Base-by-base conservation (phyloP, 306 rosid species). In the Betula pendula region DNA sequence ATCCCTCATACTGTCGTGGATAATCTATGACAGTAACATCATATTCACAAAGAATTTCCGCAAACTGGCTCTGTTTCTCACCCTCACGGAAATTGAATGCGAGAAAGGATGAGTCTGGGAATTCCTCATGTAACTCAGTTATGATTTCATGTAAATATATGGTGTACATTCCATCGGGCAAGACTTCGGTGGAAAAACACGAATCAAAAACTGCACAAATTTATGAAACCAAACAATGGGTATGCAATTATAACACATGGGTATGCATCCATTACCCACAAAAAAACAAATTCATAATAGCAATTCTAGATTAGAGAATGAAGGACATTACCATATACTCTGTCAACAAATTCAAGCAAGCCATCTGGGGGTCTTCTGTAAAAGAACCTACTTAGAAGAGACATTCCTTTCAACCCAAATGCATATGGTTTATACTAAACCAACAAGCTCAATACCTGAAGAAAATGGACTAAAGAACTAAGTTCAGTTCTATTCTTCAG, bases 341-440 rank as follows among this genome's bases (percentile, higher is more conserved):
- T 81, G 35, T 90, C 97, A 62, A 91, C 75, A 77, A 94, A 92
- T 84, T 94, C 98, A 55, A 94, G 97, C 73, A 94, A 88, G 20
- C 97, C 98, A 85, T 94, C 97, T 13, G 98, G 98, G 55, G 97
- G 98, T 25, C 98, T 87, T 77, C 86, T 90, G 95, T 90, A 90
- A 70, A 92, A 94, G 88, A 94, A 94, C 85, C 98, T 87, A 86
- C 98, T 90, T 25, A 94, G 92, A 43, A 92, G 95, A 38, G 98
- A 85, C 98, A 94, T 94, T 81, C 74, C 78, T 59, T 15, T 68
- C 76, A 42, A 72, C 40, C 7, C 47, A 77, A 59, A 31, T 42
- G 50, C 74, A 65, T 44, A 47, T 33, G 68, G 50, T 51, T 42
- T 16, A 17, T 75, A 35, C 47, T 8, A 65, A 48, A 44, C 81